Base-by-base conservation (phyloP, 2,329 filamentous ascomycete species). In the Graphilbum ipis-grandicollis region DNA sequence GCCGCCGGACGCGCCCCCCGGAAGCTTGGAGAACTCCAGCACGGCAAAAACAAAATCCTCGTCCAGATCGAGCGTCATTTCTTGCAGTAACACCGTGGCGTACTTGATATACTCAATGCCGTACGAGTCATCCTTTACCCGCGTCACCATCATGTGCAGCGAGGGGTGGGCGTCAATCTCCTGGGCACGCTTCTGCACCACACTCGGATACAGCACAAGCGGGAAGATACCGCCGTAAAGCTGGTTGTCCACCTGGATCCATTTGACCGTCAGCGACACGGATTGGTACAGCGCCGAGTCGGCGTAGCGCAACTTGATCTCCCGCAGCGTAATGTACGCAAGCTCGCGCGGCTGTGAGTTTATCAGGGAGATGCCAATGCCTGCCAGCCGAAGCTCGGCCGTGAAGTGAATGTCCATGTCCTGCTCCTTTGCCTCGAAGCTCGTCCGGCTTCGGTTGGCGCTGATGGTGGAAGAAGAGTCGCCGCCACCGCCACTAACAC, bases 171-270 rank as follows among this genome's bases (percentile, higher is more conserved):
- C 79, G 45, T 96, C 90, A 52, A 93, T 90, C 56, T 98, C 90
- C 51, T 90, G 86, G 26, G 84, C 85, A 45, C 85, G 90, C 66
- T 96, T 96, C 1, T 90, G 88, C 14, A 98, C 90, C 9, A 98
- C 90, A 57, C 86, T 94, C 6, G 90, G 90, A 53, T 98, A 98
- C 39, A 98, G 66, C 22, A 98, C 75, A 59, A 98, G 93, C 0
- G 90, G 90, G 66, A 98, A 98, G 47, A 98, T 86, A 19, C 92
- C 90, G 21, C 92, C 92, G 50, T 98, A 98, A 13, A 98, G 71
- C 56, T 98, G 90, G 48, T 98, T 98, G 57, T 98, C 90, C 47
- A 98, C 82, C 56, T 98, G 90, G 21, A 98, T 90, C 92, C 92
- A 98, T 56, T 98, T 96, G 53, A 96, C 79, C 0, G 84, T 82